Conservation (phyloP, 2,329 filamentous ascomycete genomes). For the Alternaria viburni region DNA sequence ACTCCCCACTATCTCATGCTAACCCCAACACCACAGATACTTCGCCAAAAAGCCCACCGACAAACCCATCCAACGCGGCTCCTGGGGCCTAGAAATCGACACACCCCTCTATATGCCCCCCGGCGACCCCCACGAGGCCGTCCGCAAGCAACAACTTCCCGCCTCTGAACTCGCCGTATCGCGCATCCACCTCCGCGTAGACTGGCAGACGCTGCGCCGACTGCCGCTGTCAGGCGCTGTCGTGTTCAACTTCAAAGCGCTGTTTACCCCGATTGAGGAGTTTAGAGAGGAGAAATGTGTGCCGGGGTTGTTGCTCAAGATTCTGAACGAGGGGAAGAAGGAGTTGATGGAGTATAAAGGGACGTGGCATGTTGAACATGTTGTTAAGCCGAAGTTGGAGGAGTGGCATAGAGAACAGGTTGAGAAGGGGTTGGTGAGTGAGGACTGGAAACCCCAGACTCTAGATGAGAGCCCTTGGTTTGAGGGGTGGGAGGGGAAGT, state of each 20-base stretch:
- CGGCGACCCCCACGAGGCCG: slow-evolving; percentile 67
- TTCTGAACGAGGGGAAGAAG: slow-evolving; percentile 74
- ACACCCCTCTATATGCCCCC: slow-evolving; percentile 77
- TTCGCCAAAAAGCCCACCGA: slow-evolving; percentile 79
- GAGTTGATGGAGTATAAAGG: slow-evolving; percentile 79
- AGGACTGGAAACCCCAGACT: slow-evolving; percentile 71
- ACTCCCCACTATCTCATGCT: neutral
- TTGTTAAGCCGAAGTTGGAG: slow-evolving; percentile 69
- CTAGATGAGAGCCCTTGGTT: slow-evolving; percentile 79
- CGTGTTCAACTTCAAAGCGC: slow-evolving; percentile 86
- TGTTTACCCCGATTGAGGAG: slow-evolving; percentile 76
- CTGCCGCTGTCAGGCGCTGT: slow-evolving; percentile 77
- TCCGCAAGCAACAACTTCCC: slow-evolving; percentile 61
- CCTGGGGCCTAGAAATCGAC: slow-evolving; percentile 81
- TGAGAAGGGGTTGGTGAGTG: slow-evolving; percentile 64
- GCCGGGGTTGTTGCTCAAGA: slow-evolving; percentile 70
- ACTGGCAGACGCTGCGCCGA: slow-evolving; percentile 86
- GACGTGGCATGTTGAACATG: slow-evolving; percentile 80
- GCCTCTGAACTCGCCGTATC: slow-evolving; percentile 61
- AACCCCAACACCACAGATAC: slow-evolving; percentile 59
- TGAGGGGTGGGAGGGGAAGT: slow-evolving; percentile 77
- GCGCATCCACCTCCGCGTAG: slow-evolving; percentile 74
- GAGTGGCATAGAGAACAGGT: slow-evolving; percentile 71
- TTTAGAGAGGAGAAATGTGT: slow-evolving; percentile 76
- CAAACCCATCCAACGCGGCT: slow-evolving; percentile 80